phyloP scores from a whole-genome alignment of 2,329 filamentous ascomycete species.

The Ascochyta fabae region DNA sequence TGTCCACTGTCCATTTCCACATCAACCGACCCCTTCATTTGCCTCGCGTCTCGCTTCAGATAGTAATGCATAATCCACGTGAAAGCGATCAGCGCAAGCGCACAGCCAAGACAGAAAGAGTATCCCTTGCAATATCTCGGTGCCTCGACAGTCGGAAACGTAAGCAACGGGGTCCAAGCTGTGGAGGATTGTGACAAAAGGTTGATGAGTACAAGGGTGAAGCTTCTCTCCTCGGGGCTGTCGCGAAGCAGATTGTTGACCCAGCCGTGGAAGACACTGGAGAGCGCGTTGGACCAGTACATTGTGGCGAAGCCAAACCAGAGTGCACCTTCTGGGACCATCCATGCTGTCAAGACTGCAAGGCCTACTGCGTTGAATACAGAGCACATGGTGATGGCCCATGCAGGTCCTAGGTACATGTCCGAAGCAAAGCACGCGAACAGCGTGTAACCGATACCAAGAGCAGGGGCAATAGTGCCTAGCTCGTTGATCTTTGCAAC shows the following conservation, averaged over 20 bases:
- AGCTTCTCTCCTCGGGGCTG: slow-evolving; percentile 10
- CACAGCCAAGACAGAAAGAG: slow-evolving; percentile 12
- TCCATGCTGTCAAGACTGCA: slow-evolving; percentile 60
- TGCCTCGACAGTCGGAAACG: slow-evolving; percentile 12
- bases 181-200: slow-evolving; percentile 11
- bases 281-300: slow-evolving; percentile 57
- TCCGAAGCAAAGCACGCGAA: slow-evolving; percentile 62
- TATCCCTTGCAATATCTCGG: slow-evolving; percentile 11
- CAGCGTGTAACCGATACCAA: slow-evolving; percentile 63
- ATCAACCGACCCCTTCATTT: not conserved
- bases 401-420: slow-evolving; percentile 57
- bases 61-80: slow-evolving; percentile 7
- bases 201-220: slow-evolving; percentile 18
- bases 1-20: not conserved
- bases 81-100: slow-evolving; percentile 2
- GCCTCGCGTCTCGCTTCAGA: slow-evolving; percentile 4
- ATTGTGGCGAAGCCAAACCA: slow-evolving; percentile 60
- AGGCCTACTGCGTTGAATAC: slow-evolving; percentile 59
- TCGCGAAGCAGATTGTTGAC: slow-evolving; percentile 43
- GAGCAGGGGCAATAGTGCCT: slow-evolving; percentile 57
- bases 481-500: slow-evolving; percentile 57
- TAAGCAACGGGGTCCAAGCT: slow-evolving; percentile 13
- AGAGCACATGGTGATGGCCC: slow-evolving; percentile 60
- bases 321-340: slow-evolving; percentile 59
- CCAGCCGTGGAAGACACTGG: slow-evolving; percentile 62